These are phyloP conservation scores for Peniophora sp. DNA, from an alignment of 1,284 basidiomycete genomes.

Conservation along the genomic window DNA sequence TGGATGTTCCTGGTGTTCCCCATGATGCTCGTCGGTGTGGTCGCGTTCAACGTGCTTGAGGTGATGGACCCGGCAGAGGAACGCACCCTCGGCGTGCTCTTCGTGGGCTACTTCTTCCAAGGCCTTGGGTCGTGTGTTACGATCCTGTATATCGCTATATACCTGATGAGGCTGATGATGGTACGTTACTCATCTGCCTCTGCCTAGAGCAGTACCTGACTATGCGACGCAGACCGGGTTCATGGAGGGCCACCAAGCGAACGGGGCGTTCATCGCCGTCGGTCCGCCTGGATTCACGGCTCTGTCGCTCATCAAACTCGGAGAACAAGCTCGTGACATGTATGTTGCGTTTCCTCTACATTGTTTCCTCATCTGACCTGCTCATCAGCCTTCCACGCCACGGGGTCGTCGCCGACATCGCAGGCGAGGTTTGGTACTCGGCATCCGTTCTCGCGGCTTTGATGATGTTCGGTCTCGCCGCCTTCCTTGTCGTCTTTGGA, in stretches of 20 bases:
- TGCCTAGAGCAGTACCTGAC: neutral
- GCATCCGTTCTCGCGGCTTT: conserved; percentile 30
- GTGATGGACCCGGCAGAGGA: conserved; percentile 27
- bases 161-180: conserved; percentile 30
- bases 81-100: conserved; percentile 33
- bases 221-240: conserved; percentile 30
- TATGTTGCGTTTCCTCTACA: neutral
- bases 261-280: conserved; percentile 39
- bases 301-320: conserved; percentile 37
- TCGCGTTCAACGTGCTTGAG: conserved; percentile 36
- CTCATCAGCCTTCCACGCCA: conserved; percentile 26
- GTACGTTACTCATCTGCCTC: conserved; percentile 16
- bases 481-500: conserved; percentile 40
- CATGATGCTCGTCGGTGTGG: conserved; percentile 38
- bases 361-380: conserved; percentile 3
- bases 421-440: conserved; percentile 42
- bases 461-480: conserved; percentile 37
- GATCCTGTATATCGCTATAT: conserved; percentile 43
- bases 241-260: conserved; percentile 41
- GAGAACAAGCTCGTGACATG: conserved; percentile 30
- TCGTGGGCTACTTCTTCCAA: conserved; percentile 41
- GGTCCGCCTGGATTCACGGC: conserved; percentile 44
- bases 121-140: conserved; percentile 38
- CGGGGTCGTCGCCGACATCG: conserved; percentile 27
- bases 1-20: conserved; percentile 35